Percentiles rank a stretch among this genome's conserved stretches.
Evolutionary conservation across 495 filamentous ascomycete species (phyloP).

Genomic region (Cryomyces minteri): DNA sequence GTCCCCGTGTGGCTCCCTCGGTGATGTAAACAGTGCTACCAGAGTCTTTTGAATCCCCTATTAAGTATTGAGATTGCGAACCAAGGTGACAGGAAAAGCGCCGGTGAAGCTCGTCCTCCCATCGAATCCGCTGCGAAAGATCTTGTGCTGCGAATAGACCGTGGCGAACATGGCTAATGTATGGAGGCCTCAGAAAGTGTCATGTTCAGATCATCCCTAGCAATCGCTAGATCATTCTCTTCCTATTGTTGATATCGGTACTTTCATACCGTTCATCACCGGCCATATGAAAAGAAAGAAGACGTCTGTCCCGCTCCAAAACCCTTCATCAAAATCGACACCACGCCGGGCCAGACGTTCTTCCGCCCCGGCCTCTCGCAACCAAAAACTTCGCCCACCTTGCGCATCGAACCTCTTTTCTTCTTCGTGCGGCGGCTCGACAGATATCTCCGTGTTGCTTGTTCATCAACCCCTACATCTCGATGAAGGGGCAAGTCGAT

Average conservation of each 20-base stretch:
- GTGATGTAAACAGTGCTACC: too few relatives aligned
- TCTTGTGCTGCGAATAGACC: too few relatives aligned
- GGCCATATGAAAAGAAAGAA: slow-evolving; percentile 21
- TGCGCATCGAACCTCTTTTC: slow-evolving; percentile 11
- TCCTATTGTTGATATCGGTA: slow-evolving; percentile 36
- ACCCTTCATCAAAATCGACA: slow-evolving; percentile 8
- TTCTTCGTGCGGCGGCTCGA: slow-evolving; percentile 46
- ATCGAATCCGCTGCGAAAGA: too few relatives aligned
- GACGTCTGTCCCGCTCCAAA: slow-evolving; percentile 8
- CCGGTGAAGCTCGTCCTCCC: too few relatives aligned
- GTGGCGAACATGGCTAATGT: too few relatives aligned
- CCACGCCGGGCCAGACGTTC: too few relatives aligned
- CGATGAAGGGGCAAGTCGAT: slow-evolving; percentile 19
- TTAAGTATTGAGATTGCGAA: too few relatives aligned
- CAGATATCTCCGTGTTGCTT: slow-evolving; percentile 34
- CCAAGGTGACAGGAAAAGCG: too few relatives aligned
- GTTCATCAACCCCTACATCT: slow-evolving; percentile 26
- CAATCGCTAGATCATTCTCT: slow-evolving; percentile 33
- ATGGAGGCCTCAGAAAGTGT: slow-evolving; percentile 24
- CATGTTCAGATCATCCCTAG: slow-evolving; percentile 34
- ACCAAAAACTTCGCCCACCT: background rate
- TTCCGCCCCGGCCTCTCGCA: background rate
- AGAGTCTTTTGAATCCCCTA: too few relatives aligned
- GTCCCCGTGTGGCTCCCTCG: too few relatives aligned
- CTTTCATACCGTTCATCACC: slow-evolving; percentile 29